Percentiles rank a stretch among this genome's conserved stretches.
phyloP scores from a whole-genome alignment of 306 rosid species.

The Sesbania bispinosa region DNA sequence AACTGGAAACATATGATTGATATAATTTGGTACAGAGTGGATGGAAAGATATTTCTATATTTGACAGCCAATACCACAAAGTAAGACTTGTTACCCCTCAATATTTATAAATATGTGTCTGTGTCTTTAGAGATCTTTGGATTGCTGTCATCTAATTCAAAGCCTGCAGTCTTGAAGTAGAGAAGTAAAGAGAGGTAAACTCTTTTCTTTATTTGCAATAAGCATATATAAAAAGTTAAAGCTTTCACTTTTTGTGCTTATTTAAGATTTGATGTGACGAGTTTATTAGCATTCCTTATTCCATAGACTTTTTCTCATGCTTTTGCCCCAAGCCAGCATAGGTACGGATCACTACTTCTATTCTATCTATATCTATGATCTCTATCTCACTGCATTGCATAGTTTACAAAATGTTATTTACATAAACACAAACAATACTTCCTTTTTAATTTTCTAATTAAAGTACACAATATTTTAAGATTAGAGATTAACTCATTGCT shows the following conservation, averaged over 20 bases:
- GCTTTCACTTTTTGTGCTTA: conserved; percentile 15
- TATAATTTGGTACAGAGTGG: neutral
- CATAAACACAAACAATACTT: neutral
- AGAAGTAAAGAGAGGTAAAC: conserved; percentile 28
- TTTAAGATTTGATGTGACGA: conserved; percentile 22
- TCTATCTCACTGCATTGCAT: conserved; percentile 14
- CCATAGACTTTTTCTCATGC: neutral
- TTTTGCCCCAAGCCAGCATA: conserved; percentile 16
- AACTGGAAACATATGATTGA: neutral
- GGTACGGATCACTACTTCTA: neutral
- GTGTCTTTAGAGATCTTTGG: neutral
- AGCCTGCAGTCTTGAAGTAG: conserved; percentile 32
- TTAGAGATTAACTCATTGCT: neutral
- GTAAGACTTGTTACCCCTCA: neutral
- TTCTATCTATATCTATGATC: neutral
- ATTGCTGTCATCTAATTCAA: too few relatives aligned
- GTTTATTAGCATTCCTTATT: neutral
- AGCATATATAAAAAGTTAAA: neutral
- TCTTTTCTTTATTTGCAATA: conserved; percentile 14
- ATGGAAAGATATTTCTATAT: conserved; percentile 13
- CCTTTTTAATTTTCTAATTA: neutral
- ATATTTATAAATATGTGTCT: neutral
- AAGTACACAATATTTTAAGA: neutral
- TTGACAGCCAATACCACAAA: neutral
- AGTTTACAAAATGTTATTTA: neutral